Base-by-base conservation (phyloP, 805 yeast genomes). In the Candida ascalaphidarum region DNA sequence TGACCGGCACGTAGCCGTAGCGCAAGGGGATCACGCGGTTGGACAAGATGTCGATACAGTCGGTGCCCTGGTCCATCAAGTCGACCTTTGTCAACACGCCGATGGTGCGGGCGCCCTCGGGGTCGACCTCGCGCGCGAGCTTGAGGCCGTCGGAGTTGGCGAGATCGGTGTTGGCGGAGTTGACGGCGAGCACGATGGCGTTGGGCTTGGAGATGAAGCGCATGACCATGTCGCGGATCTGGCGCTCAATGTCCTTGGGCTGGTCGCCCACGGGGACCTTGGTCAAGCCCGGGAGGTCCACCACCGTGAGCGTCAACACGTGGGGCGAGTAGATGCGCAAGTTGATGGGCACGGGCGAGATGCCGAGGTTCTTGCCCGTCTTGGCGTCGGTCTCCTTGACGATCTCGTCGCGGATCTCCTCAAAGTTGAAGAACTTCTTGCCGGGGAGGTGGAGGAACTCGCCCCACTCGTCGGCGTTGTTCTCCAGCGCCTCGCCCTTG, bases 201-300 rank as follows among this genome's bases (percentile, higher is more conserved):
- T 92, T 89, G 33, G 97, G 97, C 47, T 86, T 86, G 16, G 95
- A 80, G 40, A 92, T 88, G 52, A 81, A 92, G 57, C 86, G 88
- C 70, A 92, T 68, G 26, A 92, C 67, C 85, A 92, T 80, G 39
- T 86, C 95, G 49, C 86, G 78, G 47, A 92, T 92, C 60, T 85
- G 96, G 40, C 71, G 76, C 62, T 92, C 98, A 41, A 92, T 92
- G 56, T 92, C 98, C 46, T 82, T 81, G 31, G 98, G 98, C 60
- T 92, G 98, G 60, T 92, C 98, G 27, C 98, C 98, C 31, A 92
- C 96, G 4, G 98, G 98, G 21, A 92, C 98, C 54, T 92, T 92
- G 22, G 98, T 92, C 48, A 92, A 72, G 35, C 98, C 98, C 7
- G 98, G 98, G 47, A 92, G 71, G 61, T 92, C 98, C 22, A 92